Evolutionary conservation across 331 rosid species (phyloP).

Genomic region (Acacia concinna): DNA sequence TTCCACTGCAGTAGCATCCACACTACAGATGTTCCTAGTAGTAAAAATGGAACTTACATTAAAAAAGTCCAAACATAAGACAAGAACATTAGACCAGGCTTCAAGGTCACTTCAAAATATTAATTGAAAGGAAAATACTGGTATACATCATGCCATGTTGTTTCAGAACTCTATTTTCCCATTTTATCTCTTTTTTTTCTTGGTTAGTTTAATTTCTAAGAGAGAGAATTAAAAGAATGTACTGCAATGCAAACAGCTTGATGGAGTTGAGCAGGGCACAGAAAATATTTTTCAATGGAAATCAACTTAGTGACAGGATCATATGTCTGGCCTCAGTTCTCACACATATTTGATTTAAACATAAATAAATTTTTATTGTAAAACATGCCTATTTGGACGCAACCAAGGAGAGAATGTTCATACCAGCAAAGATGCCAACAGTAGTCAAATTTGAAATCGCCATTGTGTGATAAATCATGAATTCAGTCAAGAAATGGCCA

Average conservation of each 20-base stretch:
- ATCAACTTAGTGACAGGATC: background rate
- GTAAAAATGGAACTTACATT: constrained; percentile 16
- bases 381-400: background rate
- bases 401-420: constrained; percentile 9
- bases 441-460: constrained; percentile 63
- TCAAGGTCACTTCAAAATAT: background rate
- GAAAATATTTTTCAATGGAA: background rate
- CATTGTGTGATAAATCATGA: constrained; percentile 74
- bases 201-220: background rate
- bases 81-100: background rate
- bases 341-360: background rate
- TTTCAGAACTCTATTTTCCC: background rate
- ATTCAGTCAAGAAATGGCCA: constrained; percentile 82
- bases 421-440: constrained; percentile 85
- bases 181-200: background rate
- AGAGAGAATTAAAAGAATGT: background rate
- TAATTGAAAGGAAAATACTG: too few species aligned
- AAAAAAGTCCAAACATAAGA: constrained; percentile 7
- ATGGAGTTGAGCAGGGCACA: background rate
- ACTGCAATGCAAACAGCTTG: background rate
- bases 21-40: constrained; percentile 70
- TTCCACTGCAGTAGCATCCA: constrained; percentile 96
- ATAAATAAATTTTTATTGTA: constrained; percentile 6
- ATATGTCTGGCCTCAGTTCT: background rate
- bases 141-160: background rate